Base-by-base conservation (phyloP, 2,329 filamentous ascomycete genomes). In the Aspergillus sp. region DNA sequence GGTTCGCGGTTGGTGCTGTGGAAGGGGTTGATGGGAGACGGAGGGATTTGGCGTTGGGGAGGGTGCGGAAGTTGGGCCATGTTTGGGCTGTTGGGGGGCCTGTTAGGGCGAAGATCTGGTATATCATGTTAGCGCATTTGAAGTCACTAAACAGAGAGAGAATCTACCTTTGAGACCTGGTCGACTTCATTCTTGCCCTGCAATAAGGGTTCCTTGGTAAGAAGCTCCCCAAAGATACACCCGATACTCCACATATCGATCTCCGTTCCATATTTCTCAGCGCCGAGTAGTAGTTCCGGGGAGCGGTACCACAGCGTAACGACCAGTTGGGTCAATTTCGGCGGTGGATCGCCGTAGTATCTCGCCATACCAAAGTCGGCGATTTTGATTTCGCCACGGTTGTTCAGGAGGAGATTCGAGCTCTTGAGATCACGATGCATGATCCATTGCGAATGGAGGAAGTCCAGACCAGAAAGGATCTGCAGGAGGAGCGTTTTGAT, bases 321-420 rank as follows among this genome's bases (percentile, higher is more conserved):
- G 52, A 98, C 93, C 41, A 97, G 80, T 63, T 91, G 86, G 2
- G 93, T 97, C 50, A 97, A 77, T 52, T 86, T 85, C 1, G 82
- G 78, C 0, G 82, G 75, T 3, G 91, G 89, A 56, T 88, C 82
- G 43, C 86, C 86, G 47, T 86, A 86, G 70, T 93, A 93, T 29
- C 93, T 81, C 3, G 93, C 91, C 88, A 98, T 96, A 66, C 93
- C 93, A 63, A 98, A 98, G 69, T 98, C 93, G 50, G 93, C 93
- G 53, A 98, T 84, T 69, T 96, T 96, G 67, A 98, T 83, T 65
- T 86, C 83, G 41, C 93, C 93, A 41, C 89, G 86, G 73, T 97
- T 97, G 73, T 88, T 94, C 70, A 98, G 85, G 41, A 98, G 82
- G 41, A 98, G 82, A 61, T 95, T 95, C 42, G 86, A 91, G 3